Base-by-base conservation (phyloP, 2,329 filamentous ascomycete genomes). In the Teratosphaeria zuluensis region DNA sequence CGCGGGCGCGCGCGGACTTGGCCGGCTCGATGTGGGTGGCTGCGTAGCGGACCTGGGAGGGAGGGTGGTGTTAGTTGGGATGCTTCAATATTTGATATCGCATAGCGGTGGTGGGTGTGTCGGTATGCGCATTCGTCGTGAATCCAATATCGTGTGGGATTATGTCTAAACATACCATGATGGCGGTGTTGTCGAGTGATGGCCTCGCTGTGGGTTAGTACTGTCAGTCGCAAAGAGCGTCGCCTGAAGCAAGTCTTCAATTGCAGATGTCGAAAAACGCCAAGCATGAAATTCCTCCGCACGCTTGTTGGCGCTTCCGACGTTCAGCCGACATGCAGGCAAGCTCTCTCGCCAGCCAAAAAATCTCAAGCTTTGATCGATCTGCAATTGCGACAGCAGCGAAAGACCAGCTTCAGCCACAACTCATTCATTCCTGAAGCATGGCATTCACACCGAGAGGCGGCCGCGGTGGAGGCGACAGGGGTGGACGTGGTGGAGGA, bases 1-100 rank as follows among this genome's bases (percentile, higher is more conserved):
- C 94, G 81, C 94, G 92, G 77, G 92, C 89, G 83, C 92, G 90
- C 80, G 94, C 94, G 82, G 90, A 95, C 86, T 96, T 96, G 72
- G 87, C 84, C 79, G 86, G 81, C 74, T 88, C 83, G 77, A 95
- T 92, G 78, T 91, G 84, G 76, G 87, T 89, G 77, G 89, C 89
- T 80, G 90, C 90, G 91, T 96, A 96, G 81, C 92, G 90, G 84
- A 95, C 90, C 91, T 95, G 74, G 35, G 38, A 16, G 32, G 53
- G 30, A 35, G 21, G 52, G 52, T 33, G 19, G 28, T 21, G 55
- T 60, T 59, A 54, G 61, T 56, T 5, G 24, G 21, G 30, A 16
- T 42, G 14, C 12, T 28, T 31, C 28, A 33, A 46, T 30, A 33
- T 57, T 59, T 19, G 1, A 59, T 55, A 32, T 32, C 30, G 35